A percentile compares a stretch with the other conserved stretches of the same genome.
Conservation (phyloP, 2,329 filamentous ascomycete species). For the Microascus cirrosus region DNA sequence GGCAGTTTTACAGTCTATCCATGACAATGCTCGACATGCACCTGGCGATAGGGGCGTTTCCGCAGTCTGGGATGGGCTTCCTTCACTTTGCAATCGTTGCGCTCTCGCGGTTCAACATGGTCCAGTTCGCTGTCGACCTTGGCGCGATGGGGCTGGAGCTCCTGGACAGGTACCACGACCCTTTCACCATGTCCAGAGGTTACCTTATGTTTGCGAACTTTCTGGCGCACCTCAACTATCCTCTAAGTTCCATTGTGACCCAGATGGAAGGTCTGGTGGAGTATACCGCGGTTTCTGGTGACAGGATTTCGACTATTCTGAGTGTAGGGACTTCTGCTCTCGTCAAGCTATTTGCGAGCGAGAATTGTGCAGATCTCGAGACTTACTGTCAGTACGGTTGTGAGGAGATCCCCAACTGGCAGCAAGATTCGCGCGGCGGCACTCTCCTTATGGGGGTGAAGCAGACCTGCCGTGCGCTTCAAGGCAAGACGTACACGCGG, state of each 20-base stretch:
- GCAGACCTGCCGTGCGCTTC: constrained; percentile 57
- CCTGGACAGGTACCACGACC: constrained; percentile 50
- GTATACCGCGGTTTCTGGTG: constrained; percentile 53
- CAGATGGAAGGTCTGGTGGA: constrained; percentile 58
- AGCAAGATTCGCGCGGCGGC: constrained; percentile 59
- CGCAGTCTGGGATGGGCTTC: constrained; percentile 59
- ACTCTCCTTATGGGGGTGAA: constrained; percentile 54
- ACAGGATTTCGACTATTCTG: constrained; percentile 60
- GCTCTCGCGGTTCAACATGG: constrained; percentile 59
- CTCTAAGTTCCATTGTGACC: constrained; percentile 44
- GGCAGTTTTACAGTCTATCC: constrained; percentile 62
- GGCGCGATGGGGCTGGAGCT: constrained; percentile 52
- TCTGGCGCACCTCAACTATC: constrained; percentile 56
- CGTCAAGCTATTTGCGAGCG: constrained; percentile 58
- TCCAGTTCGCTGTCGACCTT: constrained; percentile 55
- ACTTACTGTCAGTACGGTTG: constrained; percentile 60
- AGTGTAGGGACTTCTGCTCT: constrained; percentile 58
- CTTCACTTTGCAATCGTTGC: constrained; percentile 58
- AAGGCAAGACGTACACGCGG: constrained; percentile 55
- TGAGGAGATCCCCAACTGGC: constrained; percentile 64
- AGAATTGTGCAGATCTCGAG: constrained; percentile 59
- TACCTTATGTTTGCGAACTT: constrained; percentile 60
- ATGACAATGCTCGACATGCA: constrained; percentile 58
- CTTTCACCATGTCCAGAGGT: constrained; percentile 56
- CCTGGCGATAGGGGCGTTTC: constrained; percentile 51